A percentile compares a stretch with the other conserved stretches of the same genome.
phyloP scores from a whole-genome alignment of 2,329 filamentous ascomycete species.

The Colletotrichum theobromicola region DNA sequence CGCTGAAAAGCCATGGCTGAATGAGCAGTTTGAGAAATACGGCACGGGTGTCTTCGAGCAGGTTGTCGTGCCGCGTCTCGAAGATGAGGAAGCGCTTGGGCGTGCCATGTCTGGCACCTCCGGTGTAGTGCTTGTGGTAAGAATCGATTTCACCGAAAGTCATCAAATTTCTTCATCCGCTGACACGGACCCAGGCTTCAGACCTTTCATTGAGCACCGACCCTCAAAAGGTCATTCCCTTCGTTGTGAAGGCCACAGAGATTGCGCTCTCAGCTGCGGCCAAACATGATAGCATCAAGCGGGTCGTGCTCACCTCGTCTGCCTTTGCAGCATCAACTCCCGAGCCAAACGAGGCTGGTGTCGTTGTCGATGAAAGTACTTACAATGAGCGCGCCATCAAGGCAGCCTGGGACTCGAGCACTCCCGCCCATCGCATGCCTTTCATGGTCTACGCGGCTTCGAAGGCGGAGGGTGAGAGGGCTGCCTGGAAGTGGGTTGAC shows the following conservation, averaged over 20 bases:
- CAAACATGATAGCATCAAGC: constrained; percentile 36
- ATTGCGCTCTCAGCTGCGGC: constrained; percentile 37
- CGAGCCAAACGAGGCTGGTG: constrained; percentile 15
- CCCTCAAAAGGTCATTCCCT: constrained; percentile 41
- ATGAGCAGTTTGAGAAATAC: constrained; percentile 32
- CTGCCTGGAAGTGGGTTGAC: constrained; percentile 41
- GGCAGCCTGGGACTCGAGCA: constrained; percentile 41
- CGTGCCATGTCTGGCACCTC: constrained; percentile 30
- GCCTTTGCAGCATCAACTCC: constrained; percentile 27
- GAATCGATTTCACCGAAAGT: constrained; percentile 4
- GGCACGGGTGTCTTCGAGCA: constrained; percentile 38
- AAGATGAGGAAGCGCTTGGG: constrained; percentile 25
- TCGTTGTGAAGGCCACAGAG: constrained; percentile 30
- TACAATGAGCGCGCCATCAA: constrained; percentile 40
- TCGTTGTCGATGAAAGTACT: constrained; percentile 27
- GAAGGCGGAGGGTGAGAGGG: constrained; percentile 41
- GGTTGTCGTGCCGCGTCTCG: constrained; percentile 36
- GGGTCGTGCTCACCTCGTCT: constrained; percentile 46
- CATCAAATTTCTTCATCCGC: too few species aligned
- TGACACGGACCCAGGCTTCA: constrained; percentile 34
- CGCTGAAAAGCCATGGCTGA: constrained; percentile 33
- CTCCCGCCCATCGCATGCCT: constrained; percentile 30
- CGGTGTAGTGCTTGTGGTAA: neutral
- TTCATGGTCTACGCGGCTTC: constrained; percentile 39
- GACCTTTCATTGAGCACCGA: constrained; percentile 37